Evolutionary conservation across 495 filamentous ascomycete genomes (phyloP).

Genomic region (Acidiella bohemica): DNA sequence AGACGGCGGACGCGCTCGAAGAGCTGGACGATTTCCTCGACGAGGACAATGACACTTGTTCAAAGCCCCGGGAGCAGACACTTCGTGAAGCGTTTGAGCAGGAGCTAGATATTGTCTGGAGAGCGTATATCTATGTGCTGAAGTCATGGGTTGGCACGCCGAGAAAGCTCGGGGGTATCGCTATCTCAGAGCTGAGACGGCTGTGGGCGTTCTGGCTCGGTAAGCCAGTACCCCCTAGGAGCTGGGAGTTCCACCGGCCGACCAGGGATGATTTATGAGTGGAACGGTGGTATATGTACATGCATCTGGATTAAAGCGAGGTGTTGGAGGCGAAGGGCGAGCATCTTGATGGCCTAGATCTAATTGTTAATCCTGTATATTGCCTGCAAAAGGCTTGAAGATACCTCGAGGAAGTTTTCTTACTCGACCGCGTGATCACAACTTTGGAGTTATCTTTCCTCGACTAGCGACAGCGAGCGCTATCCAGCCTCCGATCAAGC

Average conservation of each 20-base stretch:
- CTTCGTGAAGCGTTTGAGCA: constrained; percentile 45
- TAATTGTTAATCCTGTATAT: too few species aligned
- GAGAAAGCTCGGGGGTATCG: constrained; percentile 49
- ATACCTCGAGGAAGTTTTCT: too few species aligned
- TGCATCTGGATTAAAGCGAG: too few species aligned
- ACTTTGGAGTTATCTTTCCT: constrained; percentile 9
- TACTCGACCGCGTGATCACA: too few species aligned
- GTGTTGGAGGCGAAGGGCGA: too few species aligned
- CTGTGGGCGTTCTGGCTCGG: constrained; percentile 71
- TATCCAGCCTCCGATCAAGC: constrained; percentile 44
- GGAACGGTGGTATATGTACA: too few species aligned
- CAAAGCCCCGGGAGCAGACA: constrained; percentile 25
- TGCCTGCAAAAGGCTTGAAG: too few species aligned
- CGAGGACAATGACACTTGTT: constrained; percentile 26
- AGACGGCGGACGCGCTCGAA: constrained; percentile 29
- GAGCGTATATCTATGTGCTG: constrained; percentile 50
- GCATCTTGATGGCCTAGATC: too few species aligned
- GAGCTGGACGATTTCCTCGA: constrained; percentile 27
- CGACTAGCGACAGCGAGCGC: constrained; percentile 31
- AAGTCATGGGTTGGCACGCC: constrained; percentile 58
- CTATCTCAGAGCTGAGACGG: constrained; percentile 44
- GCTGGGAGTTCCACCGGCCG: constrained; percentile 48
- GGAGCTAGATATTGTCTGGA: constrained; percentile 50
- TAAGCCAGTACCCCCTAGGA: constrained; percentile 52
- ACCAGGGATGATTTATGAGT: constrained; percentile 48